A percentile compares a stretch with the other conserved stretches of the same genome.
phyloP scores from a whole-genome alignment of 192 early-diverging fungal genomes.

The Ambispora gerdemannii region DNA sequence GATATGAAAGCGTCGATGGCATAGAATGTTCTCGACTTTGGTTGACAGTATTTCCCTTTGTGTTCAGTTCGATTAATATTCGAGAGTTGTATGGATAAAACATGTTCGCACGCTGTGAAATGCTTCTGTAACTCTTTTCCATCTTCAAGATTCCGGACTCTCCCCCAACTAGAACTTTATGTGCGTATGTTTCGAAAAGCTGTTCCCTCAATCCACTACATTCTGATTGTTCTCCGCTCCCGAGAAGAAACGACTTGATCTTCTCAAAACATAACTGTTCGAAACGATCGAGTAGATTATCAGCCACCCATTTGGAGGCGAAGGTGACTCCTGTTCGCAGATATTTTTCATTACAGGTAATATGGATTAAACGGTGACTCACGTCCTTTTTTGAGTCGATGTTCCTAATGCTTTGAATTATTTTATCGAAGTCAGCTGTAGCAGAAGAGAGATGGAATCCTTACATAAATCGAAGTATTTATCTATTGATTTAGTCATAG shows the following conservation, averaged over 20 bases:
- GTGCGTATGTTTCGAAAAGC: conserved; percentile 8
- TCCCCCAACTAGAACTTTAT: conserved; percentile 5
- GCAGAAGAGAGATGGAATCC: too few relatives aligned
- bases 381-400: conserved; percentile 3
- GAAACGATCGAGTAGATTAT: conserved; percentile 15
- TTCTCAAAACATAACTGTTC: conserved; percentile 6
- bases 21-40: conserved; percentile 17
- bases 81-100: conserved; percentile 19
- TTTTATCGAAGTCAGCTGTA: background rate
- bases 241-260: background rate
- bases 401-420: conserved; percentile 15
- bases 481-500: too few relatives aligned
- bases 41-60: conserved; percentile 26
- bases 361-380: conserved; percentile 13
- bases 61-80: conserved; percentile 17
- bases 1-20: conserved; percentile 22
- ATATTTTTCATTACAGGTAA: conserved; percentile 21
- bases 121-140: background rate
- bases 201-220: conserved; percentile 3
- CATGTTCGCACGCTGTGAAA: conserved; percentile 4
- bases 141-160: conserved; percentile 18
- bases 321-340: conserved; percentile 14
- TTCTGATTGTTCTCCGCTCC: conserved; percentile 1
- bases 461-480: too few relatives aligned
- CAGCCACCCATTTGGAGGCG: conserved; percentile 24